Conservation (phyloP, 2,329 filamentous ascomycete genomes). For the Ilyonectria mors-panacis region DNA sequence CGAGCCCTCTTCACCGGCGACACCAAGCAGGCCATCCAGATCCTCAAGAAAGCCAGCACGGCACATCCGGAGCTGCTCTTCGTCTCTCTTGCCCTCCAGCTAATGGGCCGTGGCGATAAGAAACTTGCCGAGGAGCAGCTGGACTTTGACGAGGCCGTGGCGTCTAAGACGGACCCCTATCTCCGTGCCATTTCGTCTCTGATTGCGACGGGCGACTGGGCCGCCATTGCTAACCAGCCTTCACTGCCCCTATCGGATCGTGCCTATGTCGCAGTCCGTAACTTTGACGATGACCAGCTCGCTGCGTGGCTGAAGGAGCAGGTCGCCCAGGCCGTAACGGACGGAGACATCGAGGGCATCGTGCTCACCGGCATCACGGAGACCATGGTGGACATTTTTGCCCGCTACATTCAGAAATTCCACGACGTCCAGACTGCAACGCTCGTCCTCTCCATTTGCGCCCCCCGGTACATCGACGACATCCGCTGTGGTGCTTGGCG, state of each 20-base stretch:
- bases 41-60: slow-evolving; percentile 77
- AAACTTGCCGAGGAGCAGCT: slow-evolving; percentile 64
- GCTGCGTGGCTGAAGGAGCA: slow-evolving; percentile 78
- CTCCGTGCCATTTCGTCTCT: slow-evolving; percentile 84
- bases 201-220: slow-evolving; percentile 84
- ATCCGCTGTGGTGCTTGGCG: slow-evolving; percentile 83
- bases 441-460: slow-evolving; percentile 80
- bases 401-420: slow-evolving; percentile 82
- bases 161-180: slow-evolving; percentile 81
- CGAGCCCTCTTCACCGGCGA: slow-evolving; percentile 82
- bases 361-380: slow-evolving; percentile 84
- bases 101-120: slow-evolving; percentile 68
- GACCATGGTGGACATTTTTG: slow-evolving; percentile 80
- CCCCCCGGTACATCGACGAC: slow-evolving; percentile 83
- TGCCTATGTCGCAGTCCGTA: slow-evolving; percentile 79
- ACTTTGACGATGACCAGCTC: slow-evolving; percentile 74
- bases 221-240: slow-evolving; percentile 78
- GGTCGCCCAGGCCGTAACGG: slow-evolving; percentile 71
- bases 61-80: slow-evolving; percentile 77
- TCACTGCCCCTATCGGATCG: slow-evolving; percentile 83
- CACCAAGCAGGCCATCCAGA: slow-evolving; percentile 76
- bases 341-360: slow-evolving; percentile 83
- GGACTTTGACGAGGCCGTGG: slow-evolving; percentile 71
- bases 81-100: slow-evolving; percentile 76
- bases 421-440: slow-evolving; percentile 85